Conservation (phyloP, 1,284 basidiomycete species). For the Sporisorium sorghi region DNA sequence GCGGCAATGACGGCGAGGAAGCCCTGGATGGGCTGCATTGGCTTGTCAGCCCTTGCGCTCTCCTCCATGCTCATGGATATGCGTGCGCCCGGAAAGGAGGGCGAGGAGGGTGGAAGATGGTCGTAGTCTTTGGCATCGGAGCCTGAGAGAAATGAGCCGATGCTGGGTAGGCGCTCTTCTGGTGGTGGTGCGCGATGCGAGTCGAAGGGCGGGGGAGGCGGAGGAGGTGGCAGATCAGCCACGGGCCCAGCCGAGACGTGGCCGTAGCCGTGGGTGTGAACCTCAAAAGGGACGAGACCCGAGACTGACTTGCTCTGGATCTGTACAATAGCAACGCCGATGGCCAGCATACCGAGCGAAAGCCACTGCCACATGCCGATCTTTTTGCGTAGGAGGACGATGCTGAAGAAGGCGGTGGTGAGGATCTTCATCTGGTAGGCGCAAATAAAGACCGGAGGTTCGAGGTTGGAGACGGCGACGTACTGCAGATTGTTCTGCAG, state of each 20-base stretch:
- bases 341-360: conserved; percentile 83
- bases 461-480: conserved; percentile 90
- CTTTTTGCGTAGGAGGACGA: conserved; percentile 84
- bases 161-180: conserved; percentile 38
- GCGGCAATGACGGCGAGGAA: conserved; percentile 86
- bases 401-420: conserved; percentile 93
- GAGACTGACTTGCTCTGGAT: conserved; percentile 71
- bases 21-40: conserved; percentile 85
- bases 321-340: conserved; percentile 93
- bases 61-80: conserved; percentile 57
- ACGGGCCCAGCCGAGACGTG: conserved; percentile 41
- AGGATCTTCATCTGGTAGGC: conserved; percentile 78
- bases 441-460: conserved; percentile 91
- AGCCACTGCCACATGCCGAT: conserved; percentile 83
- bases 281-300: conserved; percentile 49
- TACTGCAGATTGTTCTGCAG: conserved; percentile 94
- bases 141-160: conserved; percentile 37
- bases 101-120: conserved; percentile 44
- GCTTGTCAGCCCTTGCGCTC: conserved; percentile 35
- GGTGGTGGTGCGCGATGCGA: conserved; percentile 62
- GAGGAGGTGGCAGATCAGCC: conserved; percentile 40
- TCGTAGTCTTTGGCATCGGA: conserved; percentile 32
- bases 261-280: conserved; percentile 45
- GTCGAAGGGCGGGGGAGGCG: conserved; percentile 63
- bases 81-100: conserved; percentile 38